Base-by-base conservation (phyloP, 768 basidiomycete genomes). In the Lactarius hatsudake region DNA sequence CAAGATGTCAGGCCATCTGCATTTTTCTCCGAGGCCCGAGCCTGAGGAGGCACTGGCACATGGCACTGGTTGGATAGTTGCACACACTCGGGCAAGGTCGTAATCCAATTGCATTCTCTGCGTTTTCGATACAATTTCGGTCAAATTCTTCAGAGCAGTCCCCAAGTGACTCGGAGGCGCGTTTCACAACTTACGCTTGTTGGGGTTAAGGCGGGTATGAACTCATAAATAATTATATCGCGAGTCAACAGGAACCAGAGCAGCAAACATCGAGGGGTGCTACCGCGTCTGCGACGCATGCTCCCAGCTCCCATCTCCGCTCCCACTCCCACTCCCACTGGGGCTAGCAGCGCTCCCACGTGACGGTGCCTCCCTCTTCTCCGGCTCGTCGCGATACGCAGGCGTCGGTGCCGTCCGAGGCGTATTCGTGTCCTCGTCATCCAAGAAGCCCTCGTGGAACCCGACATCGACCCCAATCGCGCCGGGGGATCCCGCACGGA, bases 391-490 rank as follows among this genome's bases (percentile, higher is more conserved):
- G 66, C 75, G 75, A 72, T 86, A 85, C 45, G 70, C 73, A 2
- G 73, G 71, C n/a, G 74, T 62, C 48, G 59, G 67, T 20, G 64
- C 69, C 26, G 70, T 67, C 38, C 67, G 69, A 1, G 73, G 75
- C 4, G 75, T 75, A 8, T 76, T 73, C 0, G 78, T 75, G 23
- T 88, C 87, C 68, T 93, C 92, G 73, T 94, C 93, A 30, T 91
- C 91, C 73, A 93, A 77, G 79, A 93, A 93, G 34, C 86, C 91
- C 42, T 91, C 86, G 75, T 94, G 92, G 77, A 89, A 89, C 2
- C 81, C 84, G 2, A 86, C 71, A 30, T 38, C 66, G 5, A 30
- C 32, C 0, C 30, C 61, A 7, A 15, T 40, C 13, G 71, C 78
- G 2, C 79, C 80, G 15, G 77, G 78, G 43, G 75, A 73, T 65